phyloP scores from a whole-genome alignment of 805 yeast genomes.

The Suhomyces xylopsoci region DNA sequence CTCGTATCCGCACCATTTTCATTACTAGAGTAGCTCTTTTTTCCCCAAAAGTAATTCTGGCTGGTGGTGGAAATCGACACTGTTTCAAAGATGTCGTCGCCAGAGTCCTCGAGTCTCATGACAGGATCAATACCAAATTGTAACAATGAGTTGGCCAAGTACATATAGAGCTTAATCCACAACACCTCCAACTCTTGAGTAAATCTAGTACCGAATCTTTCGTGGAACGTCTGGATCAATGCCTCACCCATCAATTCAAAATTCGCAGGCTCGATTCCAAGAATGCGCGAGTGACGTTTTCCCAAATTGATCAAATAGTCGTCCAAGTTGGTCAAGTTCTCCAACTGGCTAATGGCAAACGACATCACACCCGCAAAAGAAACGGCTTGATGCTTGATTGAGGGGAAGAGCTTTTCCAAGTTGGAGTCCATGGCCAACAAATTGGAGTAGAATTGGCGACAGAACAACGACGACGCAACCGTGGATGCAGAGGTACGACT shows the following conservation, averaged over 20 bases:
- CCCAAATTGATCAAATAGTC: slow-evolving; percentile 63
- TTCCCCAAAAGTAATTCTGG: slow-evolving; percentile 2
- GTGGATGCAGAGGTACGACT: slow-evolving; percentile 14
- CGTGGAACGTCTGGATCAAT: slow-evolving; percentile 62
- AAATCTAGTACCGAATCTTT: slow-evolving; percentile 53
- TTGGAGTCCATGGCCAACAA: slow-evolving; percentile 57
- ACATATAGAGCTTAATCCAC: slow-evolving; percentile 70
- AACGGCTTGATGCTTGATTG: slow-evolving; percentile 73
- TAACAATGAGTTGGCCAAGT: slow-evolving; percentile 62
- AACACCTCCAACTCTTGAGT: slow-evolving; percentile 60
- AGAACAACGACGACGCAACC: slow-evolving; percentile 53
- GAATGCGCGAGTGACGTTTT: slow-evolving; percentile 69
- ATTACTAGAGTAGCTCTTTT: neutral
- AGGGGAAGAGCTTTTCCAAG: slow-evolving; percentile 66
- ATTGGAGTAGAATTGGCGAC: slow-evolving; percentile 74
- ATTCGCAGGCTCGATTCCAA: slow-evolving; percentile 67
- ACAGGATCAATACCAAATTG: slow-evolving; percentile 59
- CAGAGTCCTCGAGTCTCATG: slow-evolving; percentile 14
- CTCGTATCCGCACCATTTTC: neutral
- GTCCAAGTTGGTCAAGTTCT: slow-evolving; percentile 54
- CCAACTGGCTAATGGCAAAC: slow-evolving; percentile 62
- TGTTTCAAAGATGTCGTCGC: slow-evolving; percentile 4
- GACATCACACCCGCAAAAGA: slow-evolving; percentile 78
- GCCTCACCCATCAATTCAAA: slow-evolving; percentile 76
- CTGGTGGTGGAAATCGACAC: slow-evolving; percentile 1